Evolutionary conservation across 2,329 filamentous ascomycete species (phyloP), one percentile per base, ranked within the genome.

Genomic region (Aureobasidium sp.): DNA sequence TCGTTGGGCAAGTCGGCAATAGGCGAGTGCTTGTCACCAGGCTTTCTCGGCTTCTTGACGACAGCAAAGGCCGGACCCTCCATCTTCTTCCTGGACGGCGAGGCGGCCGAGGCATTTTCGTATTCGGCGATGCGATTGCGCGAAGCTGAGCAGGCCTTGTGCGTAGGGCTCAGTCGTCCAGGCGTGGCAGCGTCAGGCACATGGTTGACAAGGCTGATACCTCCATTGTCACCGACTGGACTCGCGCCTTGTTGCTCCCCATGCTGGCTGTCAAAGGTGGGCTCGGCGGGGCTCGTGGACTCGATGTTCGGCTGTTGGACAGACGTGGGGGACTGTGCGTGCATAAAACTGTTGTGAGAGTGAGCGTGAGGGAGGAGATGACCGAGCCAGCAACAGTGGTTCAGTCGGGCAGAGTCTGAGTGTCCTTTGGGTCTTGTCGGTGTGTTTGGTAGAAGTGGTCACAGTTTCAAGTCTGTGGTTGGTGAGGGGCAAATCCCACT

Each of bases 1-100:
- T 99, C 94, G 78, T 96, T 96, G 7, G 93, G 91, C 65, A 96
- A 86, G 60, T 78, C 77, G 42, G 79, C 76, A 44, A 87, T 76
- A 31, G 81, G 78, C 45, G 77, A 74, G 50, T 72, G 75, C 66
- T 76, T 77, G 61, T 77, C 74, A 40, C 72, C 74, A 14, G 76
- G 73, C 63, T 73, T 77, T 56, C 76, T 71, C 7, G 71, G 70
- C 66, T 75, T 78, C 70, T 78, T 78, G 62, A 81, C 74, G 22
- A 84, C 77, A 68, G 80, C 80, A 65, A 85, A 84, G 17, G 72
- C 74, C 62, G 77, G 75, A 2, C 78, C 77, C 63, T 78, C 74
- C 29, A 39, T n/a, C 62, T 70, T 74, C 66, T 70, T 77, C 66
- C 67, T 75, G 63, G 68, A 73, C 31, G 72, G 70, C 52, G 69